Percentiles rank a stretch among this genome's conserved stretches.
These are phyloP conservation scores for Calonectria honghensis DNA, from an alignment of 2,329 filamentous ascomycete species.

Conservation along the genomic window DNA sequence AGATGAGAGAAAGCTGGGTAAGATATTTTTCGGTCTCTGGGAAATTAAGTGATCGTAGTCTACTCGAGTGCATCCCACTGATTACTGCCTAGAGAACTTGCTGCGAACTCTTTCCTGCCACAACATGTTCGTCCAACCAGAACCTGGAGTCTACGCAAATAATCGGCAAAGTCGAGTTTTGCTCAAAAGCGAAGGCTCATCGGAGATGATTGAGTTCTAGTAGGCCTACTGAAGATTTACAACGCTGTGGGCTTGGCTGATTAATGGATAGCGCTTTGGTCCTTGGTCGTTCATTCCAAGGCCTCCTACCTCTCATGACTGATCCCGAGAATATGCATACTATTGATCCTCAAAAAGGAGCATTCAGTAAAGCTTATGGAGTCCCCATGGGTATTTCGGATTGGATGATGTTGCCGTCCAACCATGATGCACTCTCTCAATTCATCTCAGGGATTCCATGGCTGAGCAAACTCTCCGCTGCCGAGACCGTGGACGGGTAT, in stretches of 20 bases:
- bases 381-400: not conserved
- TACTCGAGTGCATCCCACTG: not conserved
- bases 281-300: not conserved
- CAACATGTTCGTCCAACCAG: slow-evolving; percentile 6
- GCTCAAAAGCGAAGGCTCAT: not conserved
- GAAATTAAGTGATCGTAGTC: too few relatives aligned
- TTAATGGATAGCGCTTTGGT: not conserved
- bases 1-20: not conserved
- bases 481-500: not conserved
- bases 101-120: not conserved
- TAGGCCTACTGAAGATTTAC: not conserved
- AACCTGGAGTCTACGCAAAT: slow-evolving; percentile 5
- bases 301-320: not conserved
- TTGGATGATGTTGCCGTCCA: not conserved
- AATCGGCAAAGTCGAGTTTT: slow-evolving; percentile 11
- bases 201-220: slow-evolving; percentile 8
- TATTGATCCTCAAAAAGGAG: not conserved
- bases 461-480: not conserved
- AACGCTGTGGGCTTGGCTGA: not conserved
- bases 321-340: slow-evolving; percentile 15
- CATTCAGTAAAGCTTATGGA: slow-evolving; percentile 4
- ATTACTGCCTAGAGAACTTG: not conserved
- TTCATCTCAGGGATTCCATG: slow-evolving; percentile 1
- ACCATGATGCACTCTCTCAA: not conserved
- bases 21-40: not conserved